Percentiles rank a stretch among this genome's conserved stretches.
phyloP scores from a whole-genome alignment of 352 stramenopile species.

The Pilasporangium apinafurcum region DNA sequence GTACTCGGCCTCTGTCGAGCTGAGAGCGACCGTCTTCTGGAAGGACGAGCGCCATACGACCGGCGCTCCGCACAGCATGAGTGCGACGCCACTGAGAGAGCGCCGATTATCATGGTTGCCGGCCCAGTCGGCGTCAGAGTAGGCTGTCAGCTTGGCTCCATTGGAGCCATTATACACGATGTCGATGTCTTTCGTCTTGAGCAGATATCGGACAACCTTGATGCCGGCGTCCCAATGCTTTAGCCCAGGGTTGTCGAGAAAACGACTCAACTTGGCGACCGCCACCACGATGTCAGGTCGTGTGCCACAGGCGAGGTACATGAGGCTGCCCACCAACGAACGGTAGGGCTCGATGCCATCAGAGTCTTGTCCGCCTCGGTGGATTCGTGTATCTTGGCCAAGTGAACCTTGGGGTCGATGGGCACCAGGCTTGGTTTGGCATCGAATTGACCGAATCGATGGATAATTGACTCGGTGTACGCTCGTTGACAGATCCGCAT shows the following conservation, averaged over 20 bases:
- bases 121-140: conserved; percentile 13
- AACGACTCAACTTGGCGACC: conserved; percentile 11
- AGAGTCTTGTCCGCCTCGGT: not conserved
- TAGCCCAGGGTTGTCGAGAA: conserved; percentile 12
- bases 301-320: conserved; percentile 12
- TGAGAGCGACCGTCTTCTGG: conserved; percentile 15
- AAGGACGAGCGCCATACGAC: conserved; percentile 9
- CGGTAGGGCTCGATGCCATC: conserved; percentile 7
- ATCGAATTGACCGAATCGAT: not conserved
- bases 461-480: not conserved
- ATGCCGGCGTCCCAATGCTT: conserved; percentile 9
- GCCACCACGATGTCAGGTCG: conserved; percentile 10
- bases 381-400: not conserved
- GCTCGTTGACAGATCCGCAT: not conserved
- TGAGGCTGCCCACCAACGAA: conserved; percentile 9
- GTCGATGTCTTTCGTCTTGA: too few species aligned
- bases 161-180: too few species aligned
- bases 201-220: too few species aligned
- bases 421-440: too few species aligned
- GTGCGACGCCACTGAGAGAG: conserved; percentile 9
- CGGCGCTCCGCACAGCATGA: conserved; percentile 9
- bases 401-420: not conserved
- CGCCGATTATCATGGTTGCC: conserved; percentile 10
- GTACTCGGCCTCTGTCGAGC: conserved; percentile 17
- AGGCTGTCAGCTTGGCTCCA: too few species aligned